A percentile compares a stretch with the other conserved stretches of the same genome.
phyloP scores from a whole-genome alignment of 192 early-diverging fungal genomes.

The Thamnidium elegans region DNA sequence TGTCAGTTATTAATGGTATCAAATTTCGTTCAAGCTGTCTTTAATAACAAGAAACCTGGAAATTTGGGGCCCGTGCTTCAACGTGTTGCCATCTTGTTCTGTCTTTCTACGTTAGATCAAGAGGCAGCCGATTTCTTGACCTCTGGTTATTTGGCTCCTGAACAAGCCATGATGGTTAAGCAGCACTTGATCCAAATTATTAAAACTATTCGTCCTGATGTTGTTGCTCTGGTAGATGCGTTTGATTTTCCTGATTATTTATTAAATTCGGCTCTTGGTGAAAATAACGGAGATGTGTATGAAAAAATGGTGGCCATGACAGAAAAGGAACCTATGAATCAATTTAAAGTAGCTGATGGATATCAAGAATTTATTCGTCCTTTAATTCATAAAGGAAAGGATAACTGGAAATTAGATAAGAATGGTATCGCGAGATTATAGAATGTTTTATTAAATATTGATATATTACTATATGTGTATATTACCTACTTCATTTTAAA shows the following conservation, averaged over 20 bases:
- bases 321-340: constrained; percentile 71
- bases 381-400: constrained; percentile 27
- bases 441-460: no score
- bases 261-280: constrained; percentile 76
- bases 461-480: no score
- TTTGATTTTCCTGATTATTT: constrained; percentile 72
- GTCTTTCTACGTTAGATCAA: constrained; percentile 62
- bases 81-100: constrained; percentile 46
- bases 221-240: constrained; percentile 76
- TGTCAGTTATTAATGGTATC: constrained; percentile 70
- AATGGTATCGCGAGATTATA: constrained; percentile 26
- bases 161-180: constrained; percentile 50
- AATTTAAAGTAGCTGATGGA: constrained; percentile 49
- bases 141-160: constrained; percentile 50
- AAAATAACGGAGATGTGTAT: constrained; percentile 73
- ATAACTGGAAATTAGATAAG: constrained; percentile 18
- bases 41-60: constrained; percentile 30
- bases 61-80: constrained; percentile 42
- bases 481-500: no score
- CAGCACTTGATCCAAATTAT: constrained; percentile 50
- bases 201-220: constrained; percentile 69
- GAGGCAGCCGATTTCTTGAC: constrained; percentile 62
- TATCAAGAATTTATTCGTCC: constrained; percentile 46
- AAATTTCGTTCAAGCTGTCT: constrained; percentile 67
- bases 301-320: constrained; percentile 71